Base-by-base conservation (phyloP, 768 basidiomycete species). In the Tubosaeta brunneosetosa region DNA sequence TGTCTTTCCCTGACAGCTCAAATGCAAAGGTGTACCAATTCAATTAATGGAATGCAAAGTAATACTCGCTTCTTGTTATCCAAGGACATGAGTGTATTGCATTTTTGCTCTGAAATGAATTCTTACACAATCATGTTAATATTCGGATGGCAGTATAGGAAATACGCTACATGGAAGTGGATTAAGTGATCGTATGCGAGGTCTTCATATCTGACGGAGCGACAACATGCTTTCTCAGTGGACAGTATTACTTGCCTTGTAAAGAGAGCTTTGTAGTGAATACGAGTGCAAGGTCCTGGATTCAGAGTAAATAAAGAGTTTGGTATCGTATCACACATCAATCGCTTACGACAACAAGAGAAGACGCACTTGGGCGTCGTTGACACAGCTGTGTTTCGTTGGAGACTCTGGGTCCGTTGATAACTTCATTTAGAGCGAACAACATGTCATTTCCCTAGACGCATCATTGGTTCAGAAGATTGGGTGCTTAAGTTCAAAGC, bases 221-320 rank as follows among this genome's bases (percentile, higher is more conserved):
- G 11, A n/a, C 32, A 33, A 13, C 29, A 22, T 29, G 29, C 9
- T 4, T 29, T 29, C 29, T 4, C 6, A 25, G 0, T 14, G 41
- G 33, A 37, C 12, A 6, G 2, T 12, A 41, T 41, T 54, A 29
- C 6, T 55, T 14, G 9, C 29, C n/a, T 49, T 47, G 7, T 7
- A 29, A 25, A 41, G 49, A 33, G 22, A 44, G 4, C 9, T 29
- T 58, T 41, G 53, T 62, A 4, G 16, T 19, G 12, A 58, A 33
- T 7, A 58, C 25, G 33, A 61, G 37, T 3, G 60, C 67, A 8
- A 69, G 62, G 7, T 65, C 62, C 66, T 69, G 37, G 51, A 17
- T 9, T 13, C 22, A 53, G 13, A 8, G 34, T 7, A 26, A 4
- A 2, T n/a, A 56, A 42, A 10, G n/a, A 6, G 8, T 29, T 16